A percentile compares a stretch with the other conserved stretches of the same genome.
Conservation (phyloP, 257 asterid species). For the Nicotiana noctiflora region DNA sequence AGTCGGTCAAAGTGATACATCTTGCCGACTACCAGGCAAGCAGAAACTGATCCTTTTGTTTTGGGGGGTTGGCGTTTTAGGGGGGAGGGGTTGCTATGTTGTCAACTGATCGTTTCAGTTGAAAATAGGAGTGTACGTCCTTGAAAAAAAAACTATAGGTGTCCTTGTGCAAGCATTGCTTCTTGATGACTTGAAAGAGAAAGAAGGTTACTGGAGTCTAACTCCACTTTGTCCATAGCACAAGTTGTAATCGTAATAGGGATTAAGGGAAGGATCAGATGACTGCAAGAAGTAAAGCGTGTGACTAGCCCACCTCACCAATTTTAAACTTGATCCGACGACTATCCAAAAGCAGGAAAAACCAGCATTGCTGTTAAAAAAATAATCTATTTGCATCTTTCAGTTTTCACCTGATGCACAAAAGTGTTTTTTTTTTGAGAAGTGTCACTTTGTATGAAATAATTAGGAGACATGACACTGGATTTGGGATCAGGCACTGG, state of each 20-base stretch:
- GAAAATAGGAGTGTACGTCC: background rate
- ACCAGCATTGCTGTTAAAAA: background rate
- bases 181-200: background rate
- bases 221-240: background rate
- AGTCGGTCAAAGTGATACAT: background rate
- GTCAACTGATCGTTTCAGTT: background rate
- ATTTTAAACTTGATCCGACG: background rate
- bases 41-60: background rate
- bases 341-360: slow-evolving; percentile 2
- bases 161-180: background rate
- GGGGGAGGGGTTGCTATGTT: background rate
- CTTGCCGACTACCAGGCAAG: background rate
- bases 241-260: background rate
- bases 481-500: background rate
- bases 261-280: background rate
- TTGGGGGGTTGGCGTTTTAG: no score
- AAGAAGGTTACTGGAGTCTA: background rate
- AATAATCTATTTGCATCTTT: background rate
- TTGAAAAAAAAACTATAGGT: background rate
- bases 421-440: background rate
- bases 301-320: background rate
- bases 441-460: background rate
- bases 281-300: background rate
- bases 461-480: slow-evolving; percentile 5
- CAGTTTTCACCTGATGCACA: background rate